Evolutionary conservation across 192 early-diverging fungal species (phyloP), one percentile per base, ranked within the genome.

Genomic region (Helicostylum pulchrum): DNA sequence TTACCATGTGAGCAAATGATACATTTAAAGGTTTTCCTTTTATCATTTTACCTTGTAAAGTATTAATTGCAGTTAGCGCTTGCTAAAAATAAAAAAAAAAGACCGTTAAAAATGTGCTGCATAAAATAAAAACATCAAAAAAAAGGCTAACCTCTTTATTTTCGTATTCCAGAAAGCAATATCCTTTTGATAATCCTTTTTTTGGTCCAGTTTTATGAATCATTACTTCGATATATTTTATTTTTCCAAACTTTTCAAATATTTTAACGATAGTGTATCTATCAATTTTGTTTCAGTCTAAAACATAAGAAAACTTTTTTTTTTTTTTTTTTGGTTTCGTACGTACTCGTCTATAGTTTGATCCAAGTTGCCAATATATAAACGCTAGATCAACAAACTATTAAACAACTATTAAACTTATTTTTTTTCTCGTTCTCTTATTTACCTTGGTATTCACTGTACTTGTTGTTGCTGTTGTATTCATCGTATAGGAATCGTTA

Each of bases 361-460:
- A 61, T 87, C 83, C 31, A 88, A 72, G 54, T 89, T 89, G 58
- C 89, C 86, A 46, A 91, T 81, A 66, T 86, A 91, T 49, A 90
- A 72, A 30, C 87, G 78, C 68, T 81, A 26, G 51, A 9, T 3
- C 7, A 53, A 26, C 12, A 7, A n/a, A 10, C 6, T 12, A n/a
- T 32, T 12, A 54, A 15, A 34, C 2, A 12, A n/a, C 11, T 15
- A 5, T 34, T 30, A 2, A 26, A 30, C 26, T 15, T 11, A 44
- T 21, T 8, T 3, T 0, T 17, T 60, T 23, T 5, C 19, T 1
- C 4, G 21, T 9, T 26, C 9, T 7, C 26, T 61, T 26, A 26
- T 2, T 26, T 61, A 61, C 60, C 32, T 61, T 61, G 7, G 46
- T 61, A 36, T 61, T 61, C n/a, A 43, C 30, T 48, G 60, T 61